Conservation (phyloP, 164 flowering plant species). For the Vitis riparia region DNA sequence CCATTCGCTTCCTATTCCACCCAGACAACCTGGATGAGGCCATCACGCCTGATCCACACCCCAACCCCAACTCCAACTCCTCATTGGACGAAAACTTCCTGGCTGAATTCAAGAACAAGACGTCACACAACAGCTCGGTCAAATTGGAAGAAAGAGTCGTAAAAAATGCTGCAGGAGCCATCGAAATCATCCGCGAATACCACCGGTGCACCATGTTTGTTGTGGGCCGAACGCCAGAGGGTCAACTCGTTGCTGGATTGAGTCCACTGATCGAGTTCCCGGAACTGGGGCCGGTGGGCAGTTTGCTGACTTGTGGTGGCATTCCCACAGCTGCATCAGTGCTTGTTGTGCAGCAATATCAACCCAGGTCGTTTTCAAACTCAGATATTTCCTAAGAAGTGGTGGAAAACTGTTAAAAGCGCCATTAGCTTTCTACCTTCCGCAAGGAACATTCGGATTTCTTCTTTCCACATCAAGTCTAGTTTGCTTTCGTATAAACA, state of each 20-base stretch:
- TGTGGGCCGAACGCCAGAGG: conserved; percentile 39
- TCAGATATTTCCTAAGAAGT: too few relatives aligned
- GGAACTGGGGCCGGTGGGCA: conserved; percentile 47
- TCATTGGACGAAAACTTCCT: conserved; percentile 16
- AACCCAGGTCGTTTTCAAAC: too few relatives aligned
- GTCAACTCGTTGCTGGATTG: conserved; percentile 14
- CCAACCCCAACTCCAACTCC: background rate
- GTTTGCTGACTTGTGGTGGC: conserved; percentile 31
- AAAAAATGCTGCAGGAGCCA: conserved; percentile 12
- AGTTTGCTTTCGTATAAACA: too few relatives aligned
- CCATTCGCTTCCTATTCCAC: conserved; percentile 8
- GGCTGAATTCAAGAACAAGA: conserved; percentile 18
- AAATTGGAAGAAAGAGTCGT: conserved; percentile 30
- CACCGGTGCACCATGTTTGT: conserved; percentile 30
- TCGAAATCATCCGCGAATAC: conserved; percentile 6
- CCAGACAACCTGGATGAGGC: too few relatives aligned
- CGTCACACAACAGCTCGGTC: conserved; percentile 16
- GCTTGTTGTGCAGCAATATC: conserved; percentile 41
- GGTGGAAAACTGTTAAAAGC: too few relatives aligned
- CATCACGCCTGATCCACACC: background rate
- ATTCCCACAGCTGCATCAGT: conserved; percentile 40
- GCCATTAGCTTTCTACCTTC: too few relatives aligned
- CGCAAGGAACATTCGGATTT: too few relatives aligned
- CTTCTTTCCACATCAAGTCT: too few relatives aligned
- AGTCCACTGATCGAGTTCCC: conserved; percentile 24